phyloP scores from a whole-genome alignment of 305 asterid species.

The Fraxinus velutina region DNA sequence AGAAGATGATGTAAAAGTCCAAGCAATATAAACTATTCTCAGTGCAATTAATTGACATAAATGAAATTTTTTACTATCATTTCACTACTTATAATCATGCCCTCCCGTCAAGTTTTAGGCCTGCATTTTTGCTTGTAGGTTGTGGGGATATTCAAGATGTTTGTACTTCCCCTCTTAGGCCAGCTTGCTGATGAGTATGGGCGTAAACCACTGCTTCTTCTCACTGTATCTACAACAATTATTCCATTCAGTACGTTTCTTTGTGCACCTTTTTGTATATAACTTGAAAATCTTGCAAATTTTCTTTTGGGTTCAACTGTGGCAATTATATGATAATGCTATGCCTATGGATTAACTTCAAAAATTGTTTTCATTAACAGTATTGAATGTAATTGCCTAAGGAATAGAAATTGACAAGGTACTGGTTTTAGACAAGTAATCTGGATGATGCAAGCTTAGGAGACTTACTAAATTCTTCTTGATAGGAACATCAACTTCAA shows the following conservation, averaged over 20 bases:
- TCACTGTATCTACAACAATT: conserved; percentile 76
- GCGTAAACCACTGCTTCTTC: conserved; percentile 85
- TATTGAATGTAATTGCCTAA: not conserved
- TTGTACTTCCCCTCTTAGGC: conserved; percentile 79
- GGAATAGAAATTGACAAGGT: not conserved
- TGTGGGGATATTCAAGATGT: conserved; percentile 89
- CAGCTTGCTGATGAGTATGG: conserved; percentile 97
- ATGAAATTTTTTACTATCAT: not conserved
- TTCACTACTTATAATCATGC: not conserved
- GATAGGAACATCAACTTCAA: not conserved
- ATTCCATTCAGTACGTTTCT: conserved; percentile 73
- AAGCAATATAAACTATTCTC: not conserved
- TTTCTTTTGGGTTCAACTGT: not conserved
- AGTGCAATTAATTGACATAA: not conserved
- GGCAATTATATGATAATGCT: not conserved
- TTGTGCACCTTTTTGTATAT: conserved; percentile 3
- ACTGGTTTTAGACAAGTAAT: not conserved
- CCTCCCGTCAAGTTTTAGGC: conserved; percentile 2
- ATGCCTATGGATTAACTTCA: not conserved
- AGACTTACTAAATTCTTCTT: not conserved
- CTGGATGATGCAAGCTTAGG: not conserved
- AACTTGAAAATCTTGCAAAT: not conserved
- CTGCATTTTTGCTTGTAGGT: conserved; percentile 40
- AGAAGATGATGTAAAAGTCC: not conserved
- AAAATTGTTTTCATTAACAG: not conserved